Conservation (phyloP, 2,329 filamentous ascomycete genomes). For the Ciborinia camelliae region DNA sequence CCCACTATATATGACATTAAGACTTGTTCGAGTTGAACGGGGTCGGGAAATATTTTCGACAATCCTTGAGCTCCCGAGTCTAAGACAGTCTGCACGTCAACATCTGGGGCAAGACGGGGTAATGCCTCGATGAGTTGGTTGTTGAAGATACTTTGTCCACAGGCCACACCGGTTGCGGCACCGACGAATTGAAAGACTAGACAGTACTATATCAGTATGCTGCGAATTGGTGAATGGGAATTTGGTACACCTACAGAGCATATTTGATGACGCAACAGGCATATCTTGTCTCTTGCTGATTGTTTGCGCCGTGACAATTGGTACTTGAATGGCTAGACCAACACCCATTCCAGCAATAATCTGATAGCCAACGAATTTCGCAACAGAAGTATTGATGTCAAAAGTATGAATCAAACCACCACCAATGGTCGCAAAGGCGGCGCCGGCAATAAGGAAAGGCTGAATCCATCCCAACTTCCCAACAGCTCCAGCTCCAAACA, state of each 20-base stretch:
- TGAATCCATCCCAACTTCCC: no score
- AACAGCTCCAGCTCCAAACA: no score
- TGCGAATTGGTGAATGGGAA: neutral
- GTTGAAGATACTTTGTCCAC: neutral
- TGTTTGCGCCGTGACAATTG: neutral
- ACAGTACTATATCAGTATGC: neutral
- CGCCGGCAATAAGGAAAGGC: no score
- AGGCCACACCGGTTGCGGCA: neutral
- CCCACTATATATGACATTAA: neutral
- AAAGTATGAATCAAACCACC: no score
- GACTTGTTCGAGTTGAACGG: neutral
- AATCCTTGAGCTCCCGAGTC: neutral
- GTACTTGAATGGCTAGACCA: neutral
- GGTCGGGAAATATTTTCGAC: neutral
- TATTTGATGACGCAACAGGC: neutral
- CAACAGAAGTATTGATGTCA: no score
- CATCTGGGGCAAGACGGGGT: neutral
- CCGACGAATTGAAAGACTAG: neutral
- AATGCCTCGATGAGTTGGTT: neutral
- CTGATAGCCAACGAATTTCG: no score
- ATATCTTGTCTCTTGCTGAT: neutral
- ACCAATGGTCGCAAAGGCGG: no score
- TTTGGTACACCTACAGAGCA: neutral
- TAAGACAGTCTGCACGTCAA: neutral
- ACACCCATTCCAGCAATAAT: no score